Conservation (phyloP, 208 protist species). For the Porcisia deanei region DNA sequence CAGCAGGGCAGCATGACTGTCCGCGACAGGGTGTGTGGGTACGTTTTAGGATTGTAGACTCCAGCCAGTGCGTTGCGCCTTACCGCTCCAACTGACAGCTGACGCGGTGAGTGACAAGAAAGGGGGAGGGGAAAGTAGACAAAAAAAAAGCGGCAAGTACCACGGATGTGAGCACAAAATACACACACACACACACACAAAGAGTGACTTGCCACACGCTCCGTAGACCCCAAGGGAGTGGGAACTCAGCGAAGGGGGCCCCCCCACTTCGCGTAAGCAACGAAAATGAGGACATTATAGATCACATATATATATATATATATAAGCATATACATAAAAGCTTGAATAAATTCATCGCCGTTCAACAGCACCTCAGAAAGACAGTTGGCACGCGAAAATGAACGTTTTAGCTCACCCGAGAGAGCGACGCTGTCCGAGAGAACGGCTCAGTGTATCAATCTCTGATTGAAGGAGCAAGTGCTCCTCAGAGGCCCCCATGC, state of each 20-base stretch:
- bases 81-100: neutral
- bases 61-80: neutral
- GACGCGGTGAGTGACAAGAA: neutral
- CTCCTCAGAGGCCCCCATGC: neutral
- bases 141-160: neutral
- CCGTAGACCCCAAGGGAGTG: too few relatives aligned
- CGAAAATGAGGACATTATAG: too few relatives aligned
- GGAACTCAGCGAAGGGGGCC: too few relatives aligned
- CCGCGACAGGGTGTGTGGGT: neutral
- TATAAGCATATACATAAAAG: neutral
- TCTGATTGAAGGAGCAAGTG: neutral
- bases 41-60: neutral
- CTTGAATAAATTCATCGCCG: neutral
- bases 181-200: neutral
- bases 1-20: neutral
- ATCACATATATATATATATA: neutral
- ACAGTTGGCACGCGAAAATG: neutral
- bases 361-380: neutral
- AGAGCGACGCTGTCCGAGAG: neutral
- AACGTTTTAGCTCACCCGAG: neutral
- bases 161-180: neutral
- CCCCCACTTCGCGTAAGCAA: too few relatives aligned
- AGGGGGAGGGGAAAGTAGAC: neutral
- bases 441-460: conserved; percentile 1
- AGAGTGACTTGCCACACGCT: too few relatives aligned